phyloP scores from a whole-genome alignment of 805 yeast genomes.

The Candida silvatica region DNA sequence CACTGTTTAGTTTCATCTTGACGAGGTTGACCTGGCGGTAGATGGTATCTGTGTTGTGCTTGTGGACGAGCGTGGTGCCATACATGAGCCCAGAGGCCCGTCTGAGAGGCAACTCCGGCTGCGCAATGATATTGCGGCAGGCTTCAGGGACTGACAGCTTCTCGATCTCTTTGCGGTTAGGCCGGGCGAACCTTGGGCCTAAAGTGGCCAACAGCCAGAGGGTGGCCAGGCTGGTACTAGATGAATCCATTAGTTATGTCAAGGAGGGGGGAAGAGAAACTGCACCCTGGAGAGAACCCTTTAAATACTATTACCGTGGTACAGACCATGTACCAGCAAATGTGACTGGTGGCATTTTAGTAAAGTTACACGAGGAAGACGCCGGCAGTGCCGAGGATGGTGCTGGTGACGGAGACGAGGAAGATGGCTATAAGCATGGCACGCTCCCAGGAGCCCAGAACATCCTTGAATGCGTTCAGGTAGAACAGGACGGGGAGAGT shows the following conservation, averaged over 20 bases:
- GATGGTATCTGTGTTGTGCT: conserved; percentile 26
- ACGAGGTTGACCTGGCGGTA: background rate
- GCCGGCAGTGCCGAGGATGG: conserved; percentile 55
- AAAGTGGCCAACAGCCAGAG: conserved; percentile 16
- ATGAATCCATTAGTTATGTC: no score
- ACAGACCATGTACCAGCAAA: no score
- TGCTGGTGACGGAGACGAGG: conserved; percentile 34
- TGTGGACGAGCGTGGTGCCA: conserved; percentile 41
- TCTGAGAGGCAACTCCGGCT: conserved; percentile 21
- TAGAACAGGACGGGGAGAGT: conserved; percentile 73
- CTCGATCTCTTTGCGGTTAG: conserved; percentile 24
- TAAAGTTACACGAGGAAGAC: conserved; percentile 20
- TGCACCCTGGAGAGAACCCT: no score
- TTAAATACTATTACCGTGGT: no score
- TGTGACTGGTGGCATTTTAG: no score
- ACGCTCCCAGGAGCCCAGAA: conserved; percentile 32
- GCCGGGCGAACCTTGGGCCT: conserved; percentile 16
- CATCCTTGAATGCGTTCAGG: conserved; percentile 40
- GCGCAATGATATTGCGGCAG: conserved; percentile 25
- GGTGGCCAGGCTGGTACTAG: background rate
- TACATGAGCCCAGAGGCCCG: conserved; percentile 34
- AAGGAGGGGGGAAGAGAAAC: no score
- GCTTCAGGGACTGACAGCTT: conserved; percentile 32
- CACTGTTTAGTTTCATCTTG: background rate
- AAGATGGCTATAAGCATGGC: conserved; percentile 35